phyloP scores from a whole-genome alignment of 768 basidiomycete species.

The Russula brevipes region DNA sequence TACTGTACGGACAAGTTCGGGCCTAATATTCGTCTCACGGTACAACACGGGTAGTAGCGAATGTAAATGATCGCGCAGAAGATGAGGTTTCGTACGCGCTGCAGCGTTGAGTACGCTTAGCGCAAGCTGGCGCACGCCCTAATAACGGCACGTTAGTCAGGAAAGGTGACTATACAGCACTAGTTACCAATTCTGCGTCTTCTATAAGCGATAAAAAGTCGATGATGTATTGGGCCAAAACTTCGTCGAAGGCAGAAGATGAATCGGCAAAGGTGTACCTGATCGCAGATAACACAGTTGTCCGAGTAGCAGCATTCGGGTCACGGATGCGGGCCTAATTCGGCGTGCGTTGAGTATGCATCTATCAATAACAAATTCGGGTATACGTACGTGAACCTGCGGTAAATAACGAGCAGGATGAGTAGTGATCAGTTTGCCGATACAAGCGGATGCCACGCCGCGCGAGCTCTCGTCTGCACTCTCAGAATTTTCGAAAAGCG shows the following conservation, averaged over 20 bases:
- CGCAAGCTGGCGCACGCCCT: slow-evolving; percentile 89
- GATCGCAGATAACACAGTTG: slow-evolving; percentile 89
- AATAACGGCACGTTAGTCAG: slow-evolving; percentile 10
- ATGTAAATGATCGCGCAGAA: slow-evolving; percentile 79
- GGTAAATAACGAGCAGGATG: slow-evolving; percentile 88
- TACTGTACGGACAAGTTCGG: slow-evolving; percentile 77
- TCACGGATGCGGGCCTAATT: slow-evolving; percentile 62
- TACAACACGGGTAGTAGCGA: slow-evolving; percentile 78
- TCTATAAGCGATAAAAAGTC: slow-evolving; percentile 88
- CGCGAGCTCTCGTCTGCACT: slow-evolving; percentile 86
- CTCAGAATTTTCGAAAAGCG: slow-evolving; percentile 87
- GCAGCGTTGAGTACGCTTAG: slow-evolving; percentile 91
- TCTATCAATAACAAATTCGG: not conserved
- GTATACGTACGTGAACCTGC: slow-evolving; percentile 70
- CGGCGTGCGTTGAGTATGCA: slow-evolving; percentile 8
- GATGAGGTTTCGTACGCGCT: slow-evolving; percentile 88
- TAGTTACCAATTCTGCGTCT: slow-evolving; percentile 78
- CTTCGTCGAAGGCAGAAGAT: slow-evolving; percentile 79
- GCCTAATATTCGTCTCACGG: slow-evolving; percentile 75
- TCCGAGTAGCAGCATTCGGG: slow-evolving; percentile 63
- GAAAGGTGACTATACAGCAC: not conserved
- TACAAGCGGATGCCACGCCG: slow-evolving; percentile 93
- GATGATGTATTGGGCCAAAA: slow-evolving; percentile 80
- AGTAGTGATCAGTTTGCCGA: slow-evolving; percentile 91
- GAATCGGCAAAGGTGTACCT: slow-evolving; percentile 88